These are phyloP conservation scores for Aegilops sharonensis DNA, from an alignment of 176 grass and related monocot genomes.

Conservation along the genomic window DNA sequence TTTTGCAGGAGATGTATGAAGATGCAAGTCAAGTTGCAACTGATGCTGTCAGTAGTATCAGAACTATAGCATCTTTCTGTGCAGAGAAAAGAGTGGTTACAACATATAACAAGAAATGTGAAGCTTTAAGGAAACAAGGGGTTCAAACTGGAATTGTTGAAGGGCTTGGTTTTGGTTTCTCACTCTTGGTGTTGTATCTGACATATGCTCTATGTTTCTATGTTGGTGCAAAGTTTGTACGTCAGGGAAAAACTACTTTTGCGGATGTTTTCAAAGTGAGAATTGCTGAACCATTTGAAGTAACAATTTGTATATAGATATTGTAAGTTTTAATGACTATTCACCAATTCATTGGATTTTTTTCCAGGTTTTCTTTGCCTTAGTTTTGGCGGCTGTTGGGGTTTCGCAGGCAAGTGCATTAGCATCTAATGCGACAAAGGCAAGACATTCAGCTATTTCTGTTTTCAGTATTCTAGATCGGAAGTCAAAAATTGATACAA, in stretches of 20 bases:
- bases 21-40: slow-evolving; percentile 63
- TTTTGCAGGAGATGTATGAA: slow-evolving; percentile 52
- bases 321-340: not conserved
- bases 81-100: slow-evolving; percentile 51
- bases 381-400: slow-evolving; percentile 43
- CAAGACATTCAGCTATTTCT: slow-evolving; percentile 53
- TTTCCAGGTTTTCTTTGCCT: slow-evolving; percentile 59
- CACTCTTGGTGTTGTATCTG: slow-evolving; percentile 42
- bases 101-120: slow-evolving; percentile 54
- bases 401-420: slow-evolving; percentile 47
- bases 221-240: slow-evolving; percentile 50
- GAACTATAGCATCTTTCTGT: slow-evolving; percentile 61
- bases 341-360: not conserved
- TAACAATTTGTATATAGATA: not conserved
- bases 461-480: slow-evolving; percentile 66
- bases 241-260: slow-evolving; percentile 47
- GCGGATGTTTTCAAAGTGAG: slow-evolving; percentile 54
- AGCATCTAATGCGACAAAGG: slow-evolving; percentile 49
- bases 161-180: slow-evolving; percentile 50
- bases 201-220: slow-evolving; percentile 56
- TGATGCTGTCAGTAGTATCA: slow-evolving; percentile 58
- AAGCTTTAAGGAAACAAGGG: slow-evolving; percentile 51
- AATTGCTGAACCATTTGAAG: not conserved
- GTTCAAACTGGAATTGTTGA: slow-evolving; percentile 48
- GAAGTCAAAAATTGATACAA: slow-evolving; percentile 59